Evolutionary conservation across 306 rosid genomes (phyloP).

Genomic region (Quercus gilva): DNA sequence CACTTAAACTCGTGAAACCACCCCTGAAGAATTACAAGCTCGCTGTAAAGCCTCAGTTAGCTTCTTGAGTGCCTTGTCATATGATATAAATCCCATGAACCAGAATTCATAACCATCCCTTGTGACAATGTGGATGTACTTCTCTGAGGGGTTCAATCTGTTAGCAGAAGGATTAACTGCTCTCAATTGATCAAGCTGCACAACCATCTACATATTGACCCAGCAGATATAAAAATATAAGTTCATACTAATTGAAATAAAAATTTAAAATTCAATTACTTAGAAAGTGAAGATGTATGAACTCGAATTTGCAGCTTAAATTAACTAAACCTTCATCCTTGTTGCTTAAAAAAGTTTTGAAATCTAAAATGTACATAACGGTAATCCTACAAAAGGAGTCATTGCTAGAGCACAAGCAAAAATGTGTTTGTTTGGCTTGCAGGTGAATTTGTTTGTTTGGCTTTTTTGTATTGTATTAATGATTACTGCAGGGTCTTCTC

Average conservation of each 20-base stretch:
- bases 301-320: background rate
- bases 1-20: background rate
- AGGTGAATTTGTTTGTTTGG: no score
- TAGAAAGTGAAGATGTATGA: background rate
- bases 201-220: conserved; percentile 41
- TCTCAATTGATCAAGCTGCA: conserved; percentile 50
- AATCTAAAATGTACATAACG: no score
- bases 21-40: conserved; percentile 14
- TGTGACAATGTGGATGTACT: conserved; percentile 43
- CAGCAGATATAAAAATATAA: conserved; percentile 11
- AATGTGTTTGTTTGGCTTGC: background rate
- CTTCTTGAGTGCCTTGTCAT: conserved; percentile 62
- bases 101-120: conserved; percentile 65
- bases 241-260: background rate
- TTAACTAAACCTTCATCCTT: background rate
- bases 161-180: conserved; percentile 47
- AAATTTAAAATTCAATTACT: conserved; percentile 2
- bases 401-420: background rate
- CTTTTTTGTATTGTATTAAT: no score
- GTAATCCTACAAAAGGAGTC: background rate
- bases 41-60: conserved; percentile 37
- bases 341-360: background rate
- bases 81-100: conserved; percentile 77
- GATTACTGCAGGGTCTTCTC: no score
- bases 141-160: conserved; percentile 53